Base-by-base conservation (phyloP, 2,329 filamentous ascomycete species). In the Colletotrichum godetiae region DNA sequence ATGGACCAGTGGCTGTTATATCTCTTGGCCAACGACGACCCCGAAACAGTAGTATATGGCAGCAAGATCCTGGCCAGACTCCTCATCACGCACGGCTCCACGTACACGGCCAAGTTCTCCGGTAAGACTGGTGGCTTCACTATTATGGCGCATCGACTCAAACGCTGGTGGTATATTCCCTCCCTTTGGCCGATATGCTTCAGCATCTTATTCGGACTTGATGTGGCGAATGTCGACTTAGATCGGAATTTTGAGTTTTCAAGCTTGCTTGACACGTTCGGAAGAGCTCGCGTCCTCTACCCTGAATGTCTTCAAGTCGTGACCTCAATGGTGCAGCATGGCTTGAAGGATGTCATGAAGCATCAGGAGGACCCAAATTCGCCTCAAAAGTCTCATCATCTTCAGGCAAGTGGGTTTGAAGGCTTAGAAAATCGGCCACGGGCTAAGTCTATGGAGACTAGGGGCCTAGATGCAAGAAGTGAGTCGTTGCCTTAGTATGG, bases 161-260 rank as follows among this genome's bases (percentile, higher is more conserved):
- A 92, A 79, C 88, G 92, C 78, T 98, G 95, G 91, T 99, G 97
- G 96, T 92, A 94, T 78, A 89, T 95, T 19, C 90, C 95, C 2
- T 90, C 91, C 0, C 83, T 98, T 31, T 98, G 97, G 97, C 92
- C 93, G 0, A 92, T 97, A 56, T 95, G 94, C 79, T 94, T 99
- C 82, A 92, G 94, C 66, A 93, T 98, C 27, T 83, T 99, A 2
- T 98, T 99, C 79, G 95, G 94, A 0, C 88, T 91, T 55, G 95
- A 98, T 78, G 90, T 97, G 58, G 92, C 91, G 2, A 90, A 90
- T 61, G 89, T 95, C 76, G 90, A 95, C 78, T 90, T 95, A 76
- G 90, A 94, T 64, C 88, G 90, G 76, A 88, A 92, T 31, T 93
- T 98, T 77, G 93, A 96, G 76, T 88, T 94, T 22, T 92, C 91